Evolutionary conservation across 176 grass and related monocot species (phyloP).

Genomic region (Tillandsia leiboldiana): DNA sequence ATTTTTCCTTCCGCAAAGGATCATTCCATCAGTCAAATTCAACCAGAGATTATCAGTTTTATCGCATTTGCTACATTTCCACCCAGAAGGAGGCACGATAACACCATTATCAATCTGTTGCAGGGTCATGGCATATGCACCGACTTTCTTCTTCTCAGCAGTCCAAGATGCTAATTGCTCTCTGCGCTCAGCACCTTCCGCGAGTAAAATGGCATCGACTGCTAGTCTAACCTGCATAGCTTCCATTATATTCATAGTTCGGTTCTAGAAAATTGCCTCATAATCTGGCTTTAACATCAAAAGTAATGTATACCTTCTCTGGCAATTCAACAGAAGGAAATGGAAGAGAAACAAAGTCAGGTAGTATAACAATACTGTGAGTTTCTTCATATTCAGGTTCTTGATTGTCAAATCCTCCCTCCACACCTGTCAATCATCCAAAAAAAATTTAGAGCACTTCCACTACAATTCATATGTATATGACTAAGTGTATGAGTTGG

Average conservation of each 20-base stretch:
- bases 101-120: conserved; percentile 86
- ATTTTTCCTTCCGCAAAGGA: conserved; percentile 70
- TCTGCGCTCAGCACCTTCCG: conserved; percentile 74
- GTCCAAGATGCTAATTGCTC: conserved; percentile 87
- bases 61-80: conserved; percentile 94
- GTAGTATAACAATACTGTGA: conserved; percentile 69
- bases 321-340: conserved; percentile 94
- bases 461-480: background rate
- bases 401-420: conserved; percentile 85
- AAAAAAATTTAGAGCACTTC: background rate
- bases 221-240: conserved; percentile 69
- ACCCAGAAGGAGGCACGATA: conserved; percentile 71
- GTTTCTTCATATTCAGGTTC: conserved; percentile 78
- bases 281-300: conserved; percentile 7
- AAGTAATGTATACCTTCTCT: conserved; percentile 57
- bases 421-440: conserved; percentile 49
- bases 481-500: background rate
- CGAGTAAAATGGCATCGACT: conserved; percentile 76
- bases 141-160: conserved; percentile 73
- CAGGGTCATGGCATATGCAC: conserved; percentile 66
- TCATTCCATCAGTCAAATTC: conserved; percentile 92
- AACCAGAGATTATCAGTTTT: conserved; percentile 98
- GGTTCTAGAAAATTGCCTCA: background rate
- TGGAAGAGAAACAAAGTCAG: conserved; percentile 67
- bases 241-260: background rate